Base-by-base conservation (phyloP, 1,139 yeast species). In the Citeromyces hawaiiensis region DNA sequence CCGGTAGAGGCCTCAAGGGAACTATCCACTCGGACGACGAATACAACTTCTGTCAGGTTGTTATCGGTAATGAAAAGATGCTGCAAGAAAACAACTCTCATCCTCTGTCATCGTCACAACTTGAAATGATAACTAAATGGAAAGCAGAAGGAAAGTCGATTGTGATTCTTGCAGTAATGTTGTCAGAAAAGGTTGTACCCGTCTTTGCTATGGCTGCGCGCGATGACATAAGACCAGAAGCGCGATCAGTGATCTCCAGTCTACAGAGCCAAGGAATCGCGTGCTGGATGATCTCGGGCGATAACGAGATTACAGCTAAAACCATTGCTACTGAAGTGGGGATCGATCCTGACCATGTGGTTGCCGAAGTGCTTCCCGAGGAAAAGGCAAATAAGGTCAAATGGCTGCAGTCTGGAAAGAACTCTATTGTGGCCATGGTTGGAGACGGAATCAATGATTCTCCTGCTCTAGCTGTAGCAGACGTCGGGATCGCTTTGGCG, bases 221-320 rank as follows among this genome's bases (percentile, higher is more conserved):
- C 36, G 93, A 83, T 52, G 72, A 72, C 48, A 58, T 82, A 11
- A 63, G 93, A 40, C 64, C 70, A 1, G 93, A 82, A 51, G 66
- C 88, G 2, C 63, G 61, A 35, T 49, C 53, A 30, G 82, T 81
- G 0, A 63, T 83, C 15, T 49, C 58, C 13, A 60, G 56, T 19
- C 59, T 83, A 8, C 64, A 68, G 35, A 40, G 51, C 0, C 59
- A 57, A 11, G 66, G 68, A 1, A 70, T 81, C 29, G 70, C 72
- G 17, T 72, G 83, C 40, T 83, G 83, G 80, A 80, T 79, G 81
- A 72, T 70, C 25, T 68, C 73, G 2, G 93, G 93, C 15, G 94
- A 83, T 51, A 80, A 81, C 50, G 63, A 55, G 37, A 52, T 66
- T 13, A 81, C 93, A 0, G 93, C 93, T 1, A 62, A 64, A 35